A percentile compares a stretch with the other conserved stretches of the same genome.
Conservation (phyloP, 2,329 filamentous ascomycete species). For the Xylariaceae sp. region DNA sequence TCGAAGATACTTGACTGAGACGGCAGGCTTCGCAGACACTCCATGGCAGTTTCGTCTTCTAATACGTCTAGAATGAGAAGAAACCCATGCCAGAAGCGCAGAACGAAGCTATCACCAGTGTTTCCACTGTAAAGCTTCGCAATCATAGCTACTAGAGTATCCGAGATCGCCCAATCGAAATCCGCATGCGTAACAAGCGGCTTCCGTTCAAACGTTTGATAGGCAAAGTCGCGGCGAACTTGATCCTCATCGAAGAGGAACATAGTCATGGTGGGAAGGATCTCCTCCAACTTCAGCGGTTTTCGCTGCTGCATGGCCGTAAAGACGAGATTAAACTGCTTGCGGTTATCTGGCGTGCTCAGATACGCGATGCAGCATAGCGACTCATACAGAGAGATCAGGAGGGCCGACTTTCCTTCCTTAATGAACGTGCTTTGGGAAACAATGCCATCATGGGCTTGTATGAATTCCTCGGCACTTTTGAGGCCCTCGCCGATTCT, state of each 20-base stretch:
- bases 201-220: slow-evolving; percentile 59
- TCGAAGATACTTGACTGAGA: slow-evolving; percentile 67
- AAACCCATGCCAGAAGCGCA: slow-evolving; percentile 75
- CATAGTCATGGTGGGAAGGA: slow-evolving; percentile 73
- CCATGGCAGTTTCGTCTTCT: slow-evolving; percentile 67
- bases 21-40: slow-evolving; percentile 74
- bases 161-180: slow-evolving; percentile 83
- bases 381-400: slow-evolving; percentile 81
- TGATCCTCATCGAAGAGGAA: slow-evolving; percentile 76
- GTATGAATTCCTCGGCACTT: slow-evolving; percentile 51
- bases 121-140: slow-evolving; percentile 51
- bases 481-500: slow-evolving; percentile 56
- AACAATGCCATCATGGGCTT: slow-evolving; percentile 35
- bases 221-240: slow-evolving; percentile 61
- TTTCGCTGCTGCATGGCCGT: slow-evolving; percentile 71
- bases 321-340: slow-evolving; percentile 77
- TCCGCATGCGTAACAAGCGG: slow-evolving; percentile 62
- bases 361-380: slow-evolving; percentile 80
- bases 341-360: slow-evolving; percentile 45
- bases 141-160: slow-evolving; percentile 64
- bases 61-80: slow-evolving; percentile 68
- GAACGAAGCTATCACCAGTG: slow-evolving; percentile 44
- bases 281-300: slow-evolving; percentile 67
- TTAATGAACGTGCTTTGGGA: slow-evolving; percentile 38
- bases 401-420: slow-evolving; percentile 50